Base-by-base conservation (phyloP, 352 stramenopile genomes). In the Pythium brachiatum region DNA sequence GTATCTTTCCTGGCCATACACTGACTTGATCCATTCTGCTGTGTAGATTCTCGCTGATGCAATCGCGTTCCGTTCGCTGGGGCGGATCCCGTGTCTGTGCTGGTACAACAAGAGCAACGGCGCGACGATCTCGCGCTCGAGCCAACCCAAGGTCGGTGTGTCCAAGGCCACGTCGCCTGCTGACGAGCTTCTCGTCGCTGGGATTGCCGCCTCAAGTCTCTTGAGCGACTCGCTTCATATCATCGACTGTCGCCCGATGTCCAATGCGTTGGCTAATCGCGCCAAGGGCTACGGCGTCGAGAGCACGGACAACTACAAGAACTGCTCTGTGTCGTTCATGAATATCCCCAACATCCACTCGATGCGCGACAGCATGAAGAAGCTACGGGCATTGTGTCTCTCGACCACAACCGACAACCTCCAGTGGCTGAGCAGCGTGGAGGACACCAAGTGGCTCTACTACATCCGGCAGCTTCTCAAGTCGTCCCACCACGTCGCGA, bases 341-440 rank as follows among this genome's bases (percentile, higher is more conserved):
- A 97, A 98, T 60, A 99, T 99, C 68, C 91, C 89, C 13, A 99
- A 99, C 70, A 99, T 99, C 61, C 97, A 99, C 73, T 94, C 90
- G 15, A 98, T 99, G 78, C 92, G 97, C 36, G 94, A 99, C 71
- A 94, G 79, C 32, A 83, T 92, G 70, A 92, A 89, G 71, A 91
- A 83, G 47, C 60, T 93, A 18, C 80, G 83, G 3, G 68, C 73
- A 5, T 68, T 94, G 3, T 88, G 91, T 56, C 76, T 88, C 1
- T 97, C 81, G n/a, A 73, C 77, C 2, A 86, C 79, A 23, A 94
- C 90, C 57, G 83, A 98, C 48, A 96, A 99, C 63, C 84, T 97
- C 57, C 88, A 92, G 55, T 98, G 93, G 86, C 79, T 95, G 4
- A 78, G 74, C 29, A 88, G 80, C 54, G 74, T 99, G 6, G 96